These are phyloP conservation scores for Ophiostoma quercus DNA, from an alignment of 2,329 filamentous ascomycete genomes.

Conservation along the genomic window DNA sequence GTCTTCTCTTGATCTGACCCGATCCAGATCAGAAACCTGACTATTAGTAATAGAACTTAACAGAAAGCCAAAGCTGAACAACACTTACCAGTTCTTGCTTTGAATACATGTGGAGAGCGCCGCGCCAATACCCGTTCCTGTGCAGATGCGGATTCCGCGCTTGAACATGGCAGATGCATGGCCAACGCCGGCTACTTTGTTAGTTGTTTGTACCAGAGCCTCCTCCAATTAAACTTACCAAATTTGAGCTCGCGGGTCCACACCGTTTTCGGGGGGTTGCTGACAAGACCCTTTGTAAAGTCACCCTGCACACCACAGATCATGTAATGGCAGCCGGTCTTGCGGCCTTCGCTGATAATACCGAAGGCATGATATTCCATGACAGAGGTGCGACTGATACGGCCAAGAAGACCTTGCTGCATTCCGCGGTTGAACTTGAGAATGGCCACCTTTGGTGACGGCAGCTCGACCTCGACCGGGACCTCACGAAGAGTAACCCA, in stretches of 20 bases:
- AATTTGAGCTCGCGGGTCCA: slow-evolving; percentile 32
- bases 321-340: slow-evolving; percentile 36
- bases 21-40: neutral
- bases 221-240: neutral
- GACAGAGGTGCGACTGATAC: slow-evolving; percentile 40
- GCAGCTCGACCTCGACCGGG: neutral
- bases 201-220: neutral
- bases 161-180: slow-evolving; percentile 42
- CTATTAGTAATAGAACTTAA: neutral
- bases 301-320: slow-evolving; percentile 42
- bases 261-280: slow-evolving; percentile 37
- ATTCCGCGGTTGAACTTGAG: slow-evolving; percentile 39
- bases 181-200: slow-evolving; percentile 40
- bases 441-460: slow-evolving; percentile 37
- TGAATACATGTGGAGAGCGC: slow-evolving; percentile 38
- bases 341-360: slow-evolving; percentile 33
- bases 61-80: neutral
- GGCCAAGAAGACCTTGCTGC: slow-evolving; percentile 40
- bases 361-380: slow-evolving; percentile 43
- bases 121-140: slow-evolving; percentile 40
- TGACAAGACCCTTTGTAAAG: slow-evolving; percentile 39
- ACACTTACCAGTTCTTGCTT: neutral
- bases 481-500: neutral
- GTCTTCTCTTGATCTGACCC: neutral
- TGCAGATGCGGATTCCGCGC: slow-evolving; percentile 40